phyloP scores from a whole-genome alignment of 768 basidiomycete genomes.

The Multifurca ochricompacta region DNA sequence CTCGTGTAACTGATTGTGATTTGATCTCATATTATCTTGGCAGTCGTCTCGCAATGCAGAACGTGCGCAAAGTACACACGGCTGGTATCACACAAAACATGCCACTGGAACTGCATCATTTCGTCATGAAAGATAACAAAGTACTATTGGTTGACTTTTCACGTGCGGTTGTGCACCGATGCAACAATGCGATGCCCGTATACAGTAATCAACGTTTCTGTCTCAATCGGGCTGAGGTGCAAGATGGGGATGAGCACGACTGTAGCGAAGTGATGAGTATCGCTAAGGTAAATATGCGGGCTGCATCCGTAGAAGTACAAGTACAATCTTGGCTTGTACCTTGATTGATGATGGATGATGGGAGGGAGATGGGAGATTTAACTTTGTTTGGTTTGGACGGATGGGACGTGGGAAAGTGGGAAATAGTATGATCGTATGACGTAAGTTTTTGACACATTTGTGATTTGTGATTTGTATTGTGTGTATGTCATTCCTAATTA shows the following conservation, averaged over 20 bases:
- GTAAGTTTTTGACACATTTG: too few species aligned
- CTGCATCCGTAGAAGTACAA: not conserved
- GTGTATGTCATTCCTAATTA: too few species aligned
- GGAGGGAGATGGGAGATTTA: too few species aligned
- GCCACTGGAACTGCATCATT: conserved; percentile 10
- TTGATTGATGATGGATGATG: too few species aligned
- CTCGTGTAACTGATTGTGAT: not conserved
- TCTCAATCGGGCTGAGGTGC: not conserved
- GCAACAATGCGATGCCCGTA: conserved; percentile 10
- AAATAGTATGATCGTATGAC: too few species aligned
- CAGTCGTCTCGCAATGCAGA: conserved; percentile 12
- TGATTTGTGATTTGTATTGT: too few species aligned
- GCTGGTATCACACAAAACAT: conserved; percentile 10
- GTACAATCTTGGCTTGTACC: too few species aligned
- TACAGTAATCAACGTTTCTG: conserved; percentile 8
- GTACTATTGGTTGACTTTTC: conserved; percentile 15
- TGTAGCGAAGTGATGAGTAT: conserved; percentile 2
- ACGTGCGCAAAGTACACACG: conserved; percentile 10
- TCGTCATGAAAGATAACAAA: conserved; percentile 15
- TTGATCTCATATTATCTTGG: too few species aligned
- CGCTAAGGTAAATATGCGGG: not conserved
- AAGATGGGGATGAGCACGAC: not conserved
- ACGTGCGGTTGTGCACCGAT: conserved; percentile 8
- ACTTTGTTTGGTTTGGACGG: too few species aligned
- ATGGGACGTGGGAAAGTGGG: too few species aligned